These are phyloP conservation scores for Suhomyces sp. DNA, from an alignment of 805 yeast genomes.

Conservation along the genomic window DNA sequence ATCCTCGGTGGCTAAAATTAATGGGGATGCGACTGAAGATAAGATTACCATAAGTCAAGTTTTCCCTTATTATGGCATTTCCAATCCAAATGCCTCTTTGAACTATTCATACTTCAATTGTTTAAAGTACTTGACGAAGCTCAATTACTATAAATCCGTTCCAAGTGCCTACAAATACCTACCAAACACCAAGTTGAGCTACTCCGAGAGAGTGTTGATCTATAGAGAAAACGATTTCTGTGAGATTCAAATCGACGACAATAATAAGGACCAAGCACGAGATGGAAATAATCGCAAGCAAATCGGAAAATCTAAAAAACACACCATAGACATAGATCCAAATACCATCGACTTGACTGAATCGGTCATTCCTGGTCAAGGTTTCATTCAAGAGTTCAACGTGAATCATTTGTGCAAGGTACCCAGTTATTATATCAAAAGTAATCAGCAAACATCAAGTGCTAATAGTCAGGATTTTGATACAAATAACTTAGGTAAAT, in stretches of 20 bases:
- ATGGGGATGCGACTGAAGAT: conserved; percentile 15
- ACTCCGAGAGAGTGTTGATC: conserved; percentile 34
- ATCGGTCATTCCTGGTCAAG: conserved; percentile 42
- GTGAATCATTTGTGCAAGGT: conserved; percentile 40
- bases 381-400: conserved; percentile 41
- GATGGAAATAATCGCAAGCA: conserved; percentile 20
- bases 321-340: conserved; percentile 34
- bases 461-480: neutral
- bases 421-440: conserved; percentile 39
- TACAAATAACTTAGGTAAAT: conserved; percentile 14
- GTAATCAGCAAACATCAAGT: conserved; percentile 20
- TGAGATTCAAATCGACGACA: conserved; percentile 12
- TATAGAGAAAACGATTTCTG: conserved; percentile 27
- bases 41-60: conserved; percentile 35
- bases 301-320: conserved; percentile 29
- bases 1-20: neutral
- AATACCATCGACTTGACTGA: conserved; percentile 39
- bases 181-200: conserved; percentile 27
- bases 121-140: conserved; percentile 31
- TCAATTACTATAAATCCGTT: conserved; percentile 34
- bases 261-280: neutral
- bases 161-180: conserved; percentile 19
- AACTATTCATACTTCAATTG: conserved; percentile 35
- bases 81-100: conserved; percentile 25
- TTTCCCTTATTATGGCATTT: conserved; percentile 39